Base-by-base conservation (phyloP, 345 rosid genomes). In the Citrus australasica region DNA sequence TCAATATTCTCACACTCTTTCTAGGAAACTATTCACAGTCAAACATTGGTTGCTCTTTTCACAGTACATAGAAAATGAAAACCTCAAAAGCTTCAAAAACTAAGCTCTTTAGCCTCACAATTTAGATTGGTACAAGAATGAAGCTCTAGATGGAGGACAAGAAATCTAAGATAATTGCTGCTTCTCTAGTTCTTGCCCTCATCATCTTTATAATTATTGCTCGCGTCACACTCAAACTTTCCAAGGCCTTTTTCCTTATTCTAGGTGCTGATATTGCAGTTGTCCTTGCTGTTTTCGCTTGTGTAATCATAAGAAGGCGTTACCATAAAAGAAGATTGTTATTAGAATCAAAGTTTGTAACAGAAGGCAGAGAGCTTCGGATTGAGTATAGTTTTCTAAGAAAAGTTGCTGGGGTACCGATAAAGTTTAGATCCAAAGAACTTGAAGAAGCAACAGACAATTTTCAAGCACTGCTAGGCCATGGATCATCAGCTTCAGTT, bases 371-470 rank as follows among this genome's bases (percentile, higher is more conserved):
- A 37, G 98, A 93, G 90, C 92, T 93, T 17, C 84, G 91, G 40
- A 85, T 90, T 24, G 98, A 95, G 74, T 95, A 92, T 79, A 95
- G 97, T 77, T 93, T 95, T 67, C 82, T 95, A 1, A 73, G 98
- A 72, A 92, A 90, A 86, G 97, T 95, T 27, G 97, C 98, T 0
- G 97, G 97, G 6, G 86, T 93, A 14, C 98, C 98, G 0, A 92
- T 81, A 2, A 92, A 84, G 69, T 95, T 92, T 81, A 81, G 84
- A 51, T 80, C 73, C 80, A 87, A 82, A 48, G 98, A 95, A 78
- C 84, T 95, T 1, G 98, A 92, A 77, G 94, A 90, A 67, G 98
- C 98, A 7, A 93, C 98, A 0, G 92, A 90, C 24, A 83, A 88
- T 68, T 95, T 93, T 78, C 78, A 78, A 22, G 69, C 89, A 4